These are phyloP conservation scores for Tylopilus sp. DNA, from an alignment of 768 basidiomycete species.

Conservation along the genomic window DNA sequence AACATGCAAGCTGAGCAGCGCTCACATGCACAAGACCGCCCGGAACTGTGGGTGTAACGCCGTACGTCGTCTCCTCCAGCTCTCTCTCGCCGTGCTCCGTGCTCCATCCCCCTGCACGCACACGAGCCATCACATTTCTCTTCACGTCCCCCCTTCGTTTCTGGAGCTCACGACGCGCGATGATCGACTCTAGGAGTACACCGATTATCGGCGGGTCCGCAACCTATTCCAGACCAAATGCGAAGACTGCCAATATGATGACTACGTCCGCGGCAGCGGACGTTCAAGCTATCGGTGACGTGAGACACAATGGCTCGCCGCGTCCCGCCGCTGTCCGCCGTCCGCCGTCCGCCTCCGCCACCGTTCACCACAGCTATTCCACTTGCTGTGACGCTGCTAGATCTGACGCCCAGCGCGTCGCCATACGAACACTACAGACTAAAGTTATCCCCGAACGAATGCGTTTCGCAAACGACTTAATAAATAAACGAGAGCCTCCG, in stretches of 20 bases:
- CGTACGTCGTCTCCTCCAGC: conserved; percentile 14
- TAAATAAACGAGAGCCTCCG: background rate
- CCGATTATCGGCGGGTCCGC: conserved; percentile 53
- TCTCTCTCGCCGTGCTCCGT: background rate
- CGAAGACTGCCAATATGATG: conserved; percentile 47
- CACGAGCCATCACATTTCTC: background rate
- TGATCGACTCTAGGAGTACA: conserved; percentile 27
- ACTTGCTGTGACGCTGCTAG: background rate
- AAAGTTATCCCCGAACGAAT: background rate
- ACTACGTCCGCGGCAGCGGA: conserved; percentile 33
- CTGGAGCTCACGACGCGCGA: conserved; percentile 1
- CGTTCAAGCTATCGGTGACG: conserved; percentile 23
- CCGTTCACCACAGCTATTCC: background rate
- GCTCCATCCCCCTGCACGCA: background rate
- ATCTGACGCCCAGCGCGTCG: too few relatives aligned
- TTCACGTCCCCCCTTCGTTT: background rate
- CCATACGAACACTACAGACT: too few relatives aligned
- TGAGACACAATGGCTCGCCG: background rate
- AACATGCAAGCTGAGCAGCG: conserved; percentile 50
- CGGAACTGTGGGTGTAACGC: conserved; percentile 56
- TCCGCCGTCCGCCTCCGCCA: conserved; percentile 3
- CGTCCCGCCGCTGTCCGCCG: background rate
- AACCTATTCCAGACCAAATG: conserved; percentile 68
- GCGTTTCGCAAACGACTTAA: background rate
- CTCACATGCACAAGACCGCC: conserved; percentile 59